Evolutionary conservation across 202 grass and related monocot species (phyloP), one percentile per base, ranked within the genome.

Genomic region (Carex arenaria): DNA sequence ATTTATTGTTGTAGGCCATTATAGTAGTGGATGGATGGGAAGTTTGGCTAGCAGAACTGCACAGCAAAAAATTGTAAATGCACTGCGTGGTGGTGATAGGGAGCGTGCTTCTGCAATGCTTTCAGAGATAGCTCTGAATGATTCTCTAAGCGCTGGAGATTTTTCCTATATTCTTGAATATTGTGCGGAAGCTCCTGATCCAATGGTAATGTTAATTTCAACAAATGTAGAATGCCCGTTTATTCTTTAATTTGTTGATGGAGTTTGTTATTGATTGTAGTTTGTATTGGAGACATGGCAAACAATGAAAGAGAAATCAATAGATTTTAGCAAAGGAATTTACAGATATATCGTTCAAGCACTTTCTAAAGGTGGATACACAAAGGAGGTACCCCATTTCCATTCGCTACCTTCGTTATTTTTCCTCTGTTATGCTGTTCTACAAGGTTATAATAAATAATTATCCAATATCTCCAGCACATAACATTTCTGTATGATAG

Each of bases 101-200:
- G 86, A 93, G 40, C 74, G 26, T 85, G 92, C 95, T 67, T 95
- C 92, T 51, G 19, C 81, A 13, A 81, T 93, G 78, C 95, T 98
- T 84, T 91, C 22, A 5, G 84, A 93, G 73, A 59, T 94, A 23
- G 61, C 62, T 74, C 86, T 67, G 13, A 89, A 90, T 36, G 23
- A 68, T 54, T 45, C 71, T 10, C 77, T 95, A 55, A 86, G 34
- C 85, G 76, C 80, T 42, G 61, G 91, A 23, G 90, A 91, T 88
- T 91, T 98, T 82, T 87, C 87, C 84, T 85, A 72, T 86, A 95
- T 95, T 79, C 68, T 98, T 81, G 80, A 98, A 59, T 98, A 95
- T 66, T 95, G 90, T 74, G 91, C 92, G 69, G 31, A 87, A 53
- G 83, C 86, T 57, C 80, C 92, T 69, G 90, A 98, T 89, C 95